Base-by-base conservation (phyloP, 1,284 basidiomycete species). In the Apiotrichum akiyoshidainum region DNA sequence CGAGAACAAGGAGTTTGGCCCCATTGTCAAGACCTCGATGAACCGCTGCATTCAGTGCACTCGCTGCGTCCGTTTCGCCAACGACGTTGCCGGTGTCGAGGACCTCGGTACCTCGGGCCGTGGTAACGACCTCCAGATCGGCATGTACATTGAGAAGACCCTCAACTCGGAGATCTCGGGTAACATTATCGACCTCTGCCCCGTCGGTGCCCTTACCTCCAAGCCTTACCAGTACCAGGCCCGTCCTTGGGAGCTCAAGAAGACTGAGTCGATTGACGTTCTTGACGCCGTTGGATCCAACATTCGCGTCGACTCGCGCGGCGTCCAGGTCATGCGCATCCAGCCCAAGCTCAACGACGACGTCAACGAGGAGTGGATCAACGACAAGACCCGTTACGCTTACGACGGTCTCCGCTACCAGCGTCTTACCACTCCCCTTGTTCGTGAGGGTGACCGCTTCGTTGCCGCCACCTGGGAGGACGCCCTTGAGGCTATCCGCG, bases 281-380 rank as follows among this genome's bases (percentile, higher is more conserved):
- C 80, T 96, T 73, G 96, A 99, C 75, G 96, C 92, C n/a, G 81
- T 99, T 54, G 96, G 96, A 41, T 93, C 91, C 68, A 99, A 98
- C 80, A 97, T 99, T 75, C 89, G 93, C 55, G 84, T 99, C 62
- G 95, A 99, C 79, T 96, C 94, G 54, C 86, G 95, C 45, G 94
- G 94, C 57, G 87, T 95, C 12, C 87, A 92, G 76, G 95, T 99
- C 64, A 99, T 99, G 93, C 88, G 95, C 51, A 85, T 99, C 69
- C 92, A 96, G 74, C 96, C 96, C 4, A 86, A 89, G 69, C 89
- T 92, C 59, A 99, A 99, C 78, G 95, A 99, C 78, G 92, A 97
- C 68, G 88, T 99, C 63, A 99, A 99, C 78, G 96, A 99, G 82
- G 96, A 99, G 79, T 99, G 96, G 95, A 96, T 99, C 79, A 94